Evolutionary conservation across 768 basidiomycete genomes (phyloP), one percentile per base, ranked within the genome.

Genomic region (Mycena sanguinolenta): DNA sequence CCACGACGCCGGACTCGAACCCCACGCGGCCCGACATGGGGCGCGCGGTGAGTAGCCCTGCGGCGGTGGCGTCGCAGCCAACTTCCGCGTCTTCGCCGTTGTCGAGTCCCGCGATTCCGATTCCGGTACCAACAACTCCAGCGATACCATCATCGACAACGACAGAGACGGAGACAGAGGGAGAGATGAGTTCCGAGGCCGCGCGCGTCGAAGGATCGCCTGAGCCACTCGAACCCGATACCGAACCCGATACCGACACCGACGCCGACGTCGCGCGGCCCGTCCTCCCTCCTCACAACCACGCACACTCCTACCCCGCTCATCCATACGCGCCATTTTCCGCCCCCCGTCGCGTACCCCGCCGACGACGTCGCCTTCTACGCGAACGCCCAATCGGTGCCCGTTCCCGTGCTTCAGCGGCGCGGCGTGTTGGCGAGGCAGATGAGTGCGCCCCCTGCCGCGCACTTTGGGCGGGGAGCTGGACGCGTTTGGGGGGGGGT

Each of bases 381-480:
- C 30, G 30, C 44, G 13, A 49, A n/a, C 23, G 23, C 61, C 21
- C 63, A 72, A 13, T 64, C 71, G 0, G 70, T 72, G 2, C 68
- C 73, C 27, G 67, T 62, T 14, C 42, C 80, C 14, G 71, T 82
- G 10, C 80, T 83, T 2, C 82, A 84, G 36, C 80, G 85, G 63
- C 78, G 81, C 50, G 81, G 79, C 7, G 44, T 1, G 60, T 79
- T 87, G 21, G 81, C 83, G 61, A 84, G 87, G 8, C 87, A 88
- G 71, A 80, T 82, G 2, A 87, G 85, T 23, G 84, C 85, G 34
- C 88, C 87, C n/a, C 14, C 76, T 86, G 23, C 86, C 87, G 16
- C 19, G 14, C n/a, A n/a, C n/a, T n/a, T n/a, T n/a, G n/a, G n/a
- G n/a, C n/a, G n/a, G n/a, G n/a, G n/a, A n/a, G n/a, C n/a, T n/a